phyloP scores from a whole-genome alignment of 176 grass and related monocot species.

The Eragrostis nindensis region DNA sequence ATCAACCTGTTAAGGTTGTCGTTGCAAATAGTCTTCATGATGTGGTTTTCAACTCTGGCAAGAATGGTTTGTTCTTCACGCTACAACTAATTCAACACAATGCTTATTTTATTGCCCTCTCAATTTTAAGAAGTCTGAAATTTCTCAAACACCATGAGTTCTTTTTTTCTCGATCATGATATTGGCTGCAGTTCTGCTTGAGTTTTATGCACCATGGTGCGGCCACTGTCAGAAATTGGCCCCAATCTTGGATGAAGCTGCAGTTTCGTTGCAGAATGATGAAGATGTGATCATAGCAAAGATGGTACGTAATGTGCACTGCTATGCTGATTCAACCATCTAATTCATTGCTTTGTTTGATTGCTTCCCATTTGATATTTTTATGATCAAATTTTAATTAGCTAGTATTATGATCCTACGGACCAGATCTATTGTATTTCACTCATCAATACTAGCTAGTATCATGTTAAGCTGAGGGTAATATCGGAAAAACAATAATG shows the following conservation, averaged over 20 bases:
- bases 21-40: conserved; percentile 60
- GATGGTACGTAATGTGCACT: conserved; percentile 51
- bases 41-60: conserved; percentile 57
- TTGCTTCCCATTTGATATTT: background rate
- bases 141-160: no score
- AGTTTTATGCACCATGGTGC: conserved; percentile 82
- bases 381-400: background rate
- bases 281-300: conserved; percentile 71
- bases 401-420: no score
- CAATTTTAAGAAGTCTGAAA: background rate
- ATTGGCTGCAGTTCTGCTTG: conserved; percentile 58
- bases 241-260: conserved; percentile 69
- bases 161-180: background rate
- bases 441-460: no score
- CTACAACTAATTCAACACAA: background rate
- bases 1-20: conserved; percentile 65
- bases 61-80: conserved; percentile 60
- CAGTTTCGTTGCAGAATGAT: conserved; percentile 55
- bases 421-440: no score
- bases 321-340: background rate
- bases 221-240: conserved; percentile 61
- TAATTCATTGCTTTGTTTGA: conserved; percentile 9
- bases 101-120: background rate
- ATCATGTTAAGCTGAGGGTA: no score
- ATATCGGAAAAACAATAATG: no score